phyloP scores from a whole-genome alignment of 805 yeast genomes.

The Barnettozyma populi region DNA sequence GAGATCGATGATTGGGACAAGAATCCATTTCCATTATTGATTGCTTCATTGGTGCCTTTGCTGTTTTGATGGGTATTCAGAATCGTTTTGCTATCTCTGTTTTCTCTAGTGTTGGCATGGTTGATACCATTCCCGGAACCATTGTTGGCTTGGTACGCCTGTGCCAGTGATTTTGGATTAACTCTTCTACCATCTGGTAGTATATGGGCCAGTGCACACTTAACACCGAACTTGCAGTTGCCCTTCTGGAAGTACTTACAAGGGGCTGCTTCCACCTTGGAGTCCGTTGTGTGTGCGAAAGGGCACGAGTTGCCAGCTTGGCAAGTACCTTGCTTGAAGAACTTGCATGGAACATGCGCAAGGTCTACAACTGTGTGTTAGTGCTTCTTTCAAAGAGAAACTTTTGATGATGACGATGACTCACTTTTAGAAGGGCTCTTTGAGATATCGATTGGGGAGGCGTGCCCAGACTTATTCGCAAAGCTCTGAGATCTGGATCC shows the following conservation, averaged over 20 bases:
- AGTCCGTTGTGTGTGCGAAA: constrained; percentile 67
- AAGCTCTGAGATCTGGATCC: constrained; percentile 5
- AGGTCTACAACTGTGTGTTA: constrained; percentile 40
- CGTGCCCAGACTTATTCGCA: not conserved
- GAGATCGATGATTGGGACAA: not conserved
- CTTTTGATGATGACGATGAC: constrained; percentile 8
- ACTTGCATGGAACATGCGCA: constrained; percentile 95
- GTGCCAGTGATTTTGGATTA: constrained; percentile 42
- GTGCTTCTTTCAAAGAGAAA: constrained; percentile 10
- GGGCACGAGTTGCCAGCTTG: constrained; percentile 94
- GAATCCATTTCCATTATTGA: not conserved
- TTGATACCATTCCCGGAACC: constrained; percentile 3
- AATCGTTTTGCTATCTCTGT: not conserved
- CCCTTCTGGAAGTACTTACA: constrained; percentile 96
- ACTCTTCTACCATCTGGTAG: constrained; percentile 85
- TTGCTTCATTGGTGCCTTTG: not conserved
- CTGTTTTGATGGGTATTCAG: not conserved
- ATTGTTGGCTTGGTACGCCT: constrained; percentile 24
- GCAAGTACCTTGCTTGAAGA: constrained; percentile 86
- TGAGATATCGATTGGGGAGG: constrained; percentile 17
- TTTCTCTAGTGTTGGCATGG: not conserved
- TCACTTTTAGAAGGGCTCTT: constrained; percentile 25
- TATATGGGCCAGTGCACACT: constrained; percentile 91
- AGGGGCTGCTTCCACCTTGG: constrained; percentile 46
- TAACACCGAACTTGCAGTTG: constrained; percentile 91